Percentiles rank a stretch among this genome's conserved stretches.
These are phyloP conservation scores for Besnoitia besnoiti DNA, from an alignment of 169 alveolate genomes.

Conservation along the genomic window DNA sequence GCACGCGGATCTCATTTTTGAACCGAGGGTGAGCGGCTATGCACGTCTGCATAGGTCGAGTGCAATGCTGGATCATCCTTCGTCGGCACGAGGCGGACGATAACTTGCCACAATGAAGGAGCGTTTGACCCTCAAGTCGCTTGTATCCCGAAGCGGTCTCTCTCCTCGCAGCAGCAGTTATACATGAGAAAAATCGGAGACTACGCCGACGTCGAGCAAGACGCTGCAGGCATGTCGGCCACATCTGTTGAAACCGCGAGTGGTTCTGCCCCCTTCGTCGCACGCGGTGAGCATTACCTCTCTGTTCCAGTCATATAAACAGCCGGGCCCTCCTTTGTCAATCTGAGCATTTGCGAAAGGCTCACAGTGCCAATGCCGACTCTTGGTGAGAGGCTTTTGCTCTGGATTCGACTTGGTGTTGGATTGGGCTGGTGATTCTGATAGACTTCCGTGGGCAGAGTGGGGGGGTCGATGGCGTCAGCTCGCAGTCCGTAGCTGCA, in stretches of 20 bases:
- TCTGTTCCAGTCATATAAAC: too few relatives aligned
- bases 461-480: too few relatives aligned
- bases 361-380: too few relatives aligned
- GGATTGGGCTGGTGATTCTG: too few relatives aligned
- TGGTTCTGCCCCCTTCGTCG: not conserved
- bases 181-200: not conserved
- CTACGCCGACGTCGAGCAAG: not conserved
- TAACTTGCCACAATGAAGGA: slow-evolving; percentile 4
- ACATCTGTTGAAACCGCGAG: not conserved
- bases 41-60: not conserved
- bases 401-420: too few relatives aligned
- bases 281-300: not conserved
- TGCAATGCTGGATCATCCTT: not conserved
- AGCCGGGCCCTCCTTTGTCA: too few relatives aligned
- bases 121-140: slow-evolving; percentile 1
- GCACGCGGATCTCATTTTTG: not conserved
- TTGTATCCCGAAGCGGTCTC: not conserved
- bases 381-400: too few relatives aligned
- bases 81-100: not conserved
- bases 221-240: not conserved
- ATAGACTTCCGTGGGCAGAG: too few relatives aligned
- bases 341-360: too few relatives aligned
- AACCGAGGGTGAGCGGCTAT: too few relatives aligned
- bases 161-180: slow-evolving; percentile 1
- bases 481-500: too few relatives aligned